These are phyloP conservation scores for Dillenia turbinata DNA, from an alignment of 164 flowering plant species.

Conservation along the genomic window DNA sequence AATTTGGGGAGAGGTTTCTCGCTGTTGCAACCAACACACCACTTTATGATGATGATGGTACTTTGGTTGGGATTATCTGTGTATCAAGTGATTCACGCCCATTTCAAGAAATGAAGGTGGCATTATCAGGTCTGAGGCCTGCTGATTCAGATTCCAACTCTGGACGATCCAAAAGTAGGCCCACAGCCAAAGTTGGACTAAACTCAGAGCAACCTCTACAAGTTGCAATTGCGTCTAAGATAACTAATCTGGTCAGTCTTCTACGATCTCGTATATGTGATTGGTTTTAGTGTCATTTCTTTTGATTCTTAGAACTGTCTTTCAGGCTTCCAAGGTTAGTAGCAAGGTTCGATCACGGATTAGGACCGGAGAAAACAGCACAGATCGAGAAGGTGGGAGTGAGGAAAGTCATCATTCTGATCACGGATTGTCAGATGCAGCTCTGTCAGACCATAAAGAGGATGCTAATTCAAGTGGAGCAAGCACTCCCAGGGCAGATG, in stretches of 20 bases:
- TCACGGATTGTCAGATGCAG: slow-evolving; percentile 44
- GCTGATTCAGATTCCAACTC: slow-evolving; percentile 33
- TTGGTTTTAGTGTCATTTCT: slow-evolving; percentile 10
- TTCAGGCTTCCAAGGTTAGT: slow-evolving; percentile 79
- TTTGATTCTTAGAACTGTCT: slow-evolving; percentile 16
- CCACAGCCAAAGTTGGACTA: slow-evolving; percentile 49
- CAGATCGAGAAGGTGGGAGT: slow-evolving; percentile 54
- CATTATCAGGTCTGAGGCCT: slow-evolving; percentile 17
- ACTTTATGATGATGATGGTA: slow-evolving; percentile 75
- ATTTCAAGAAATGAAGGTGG: slow-evolving; percentile 37
- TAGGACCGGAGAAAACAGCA: slow-evolving; percentile 41
- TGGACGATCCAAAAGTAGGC: slow-evolving; percentile 31
- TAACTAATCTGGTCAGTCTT: slow-evolving; percentile 75
- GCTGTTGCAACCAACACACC: slow-evolving; percentile 69
- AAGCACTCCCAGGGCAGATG: slow-evolving; percentile 86
- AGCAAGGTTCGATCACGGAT: slow-evolving; percentile 73
- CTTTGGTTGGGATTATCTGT: slow-evolving; percentile 76
- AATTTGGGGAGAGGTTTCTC: slow-evolving; percentile 52
- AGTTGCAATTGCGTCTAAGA: slow-evolving; percentile 79
- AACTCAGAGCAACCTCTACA: slow-evolving; percentile 85
- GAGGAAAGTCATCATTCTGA: slow-evolving; percentile 63
- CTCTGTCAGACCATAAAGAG: slow-evolving; percentile 61
- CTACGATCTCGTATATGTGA: neutral
- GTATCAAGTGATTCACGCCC: slow-evolving; percentile 67
- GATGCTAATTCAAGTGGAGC: slow-evolving; percentile 90